A percentile compares a stretch with the other conserved stretches of the same genome.
These are phyloP conservation scores for Blastobotrys illinoisensis DNA, from an alignment of 1,139 yeast species.

Conservation along the genomic window DNA sequence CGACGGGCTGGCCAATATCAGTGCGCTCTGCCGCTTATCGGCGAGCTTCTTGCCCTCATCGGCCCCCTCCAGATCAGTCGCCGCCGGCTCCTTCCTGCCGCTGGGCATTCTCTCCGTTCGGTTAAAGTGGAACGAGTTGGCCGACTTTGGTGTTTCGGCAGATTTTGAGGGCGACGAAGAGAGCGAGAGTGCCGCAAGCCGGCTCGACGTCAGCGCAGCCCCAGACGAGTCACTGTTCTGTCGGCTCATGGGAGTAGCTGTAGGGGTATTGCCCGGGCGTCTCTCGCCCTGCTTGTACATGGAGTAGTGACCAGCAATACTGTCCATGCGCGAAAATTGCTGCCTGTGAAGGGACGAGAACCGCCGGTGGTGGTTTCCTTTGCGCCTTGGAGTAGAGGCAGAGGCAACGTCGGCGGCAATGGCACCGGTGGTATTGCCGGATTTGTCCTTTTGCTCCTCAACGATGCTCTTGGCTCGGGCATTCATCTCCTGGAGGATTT, in stretches of 20 bases:
- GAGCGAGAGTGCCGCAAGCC: slow-evolving; percentile 11
- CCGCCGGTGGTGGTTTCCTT: background rate
- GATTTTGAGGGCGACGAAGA: background rate
- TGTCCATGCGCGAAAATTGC: slow-evolving; percentile 1
- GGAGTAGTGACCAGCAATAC: slow-evolving; percentile 2
- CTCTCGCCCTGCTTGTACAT: background rate
- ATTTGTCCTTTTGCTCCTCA: background rate
- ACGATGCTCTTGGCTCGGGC: slow-evolving; percentile 27
- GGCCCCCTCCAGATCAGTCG: slow-evolving; percentile 7
- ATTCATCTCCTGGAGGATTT: slow-evolving; percentile 32
- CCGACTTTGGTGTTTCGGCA: background rate
- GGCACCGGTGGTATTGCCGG: background rate
- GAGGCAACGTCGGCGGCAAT: background rate
- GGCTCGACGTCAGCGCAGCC: background rate
- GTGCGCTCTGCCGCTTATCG: slow-evolving; percentile 12
- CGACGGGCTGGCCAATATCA: slow-evolving; percentile 11
- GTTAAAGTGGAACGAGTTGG: slow-evolving; percentile 3
- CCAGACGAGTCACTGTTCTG: background rate
- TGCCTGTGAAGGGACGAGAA: background rate
- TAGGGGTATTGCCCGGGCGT: background rate
- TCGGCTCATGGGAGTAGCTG: background rate
- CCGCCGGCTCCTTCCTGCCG: slow-evolving; percentile 1
- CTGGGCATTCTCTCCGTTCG: slow-evolving; percentile 4
- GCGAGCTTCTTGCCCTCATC: slow-evolving; percentile 1
- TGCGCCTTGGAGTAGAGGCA: background rate